phyloP scores from a whole-genome alignment of 2,329 filamentous ascomycete species.

The Emericellopsis cladophorae region DNA sequence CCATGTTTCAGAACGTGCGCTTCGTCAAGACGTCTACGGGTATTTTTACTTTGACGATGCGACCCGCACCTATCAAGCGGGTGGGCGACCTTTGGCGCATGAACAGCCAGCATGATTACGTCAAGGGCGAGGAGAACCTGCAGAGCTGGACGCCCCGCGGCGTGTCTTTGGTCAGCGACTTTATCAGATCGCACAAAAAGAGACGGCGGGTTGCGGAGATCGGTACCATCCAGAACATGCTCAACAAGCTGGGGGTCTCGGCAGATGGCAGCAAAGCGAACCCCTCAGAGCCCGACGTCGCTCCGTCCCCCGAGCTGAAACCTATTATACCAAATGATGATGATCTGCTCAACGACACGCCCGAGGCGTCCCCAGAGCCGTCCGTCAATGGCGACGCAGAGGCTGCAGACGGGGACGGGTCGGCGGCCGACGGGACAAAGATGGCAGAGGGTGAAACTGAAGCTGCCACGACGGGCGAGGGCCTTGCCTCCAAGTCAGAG shows the following conservation, averaged over 20 bases:
- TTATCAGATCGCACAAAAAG: slow-evolving; percentile 61
- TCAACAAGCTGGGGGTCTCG: slow-evolving; percentile 44
- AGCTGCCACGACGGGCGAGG: slow-evolving; percentile 1
- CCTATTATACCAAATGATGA: slow-evolving; percentile 38
- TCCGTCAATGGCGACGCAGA: slow-evolving; percentile 17
- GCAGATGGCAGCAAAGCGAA: slow-evolving; percentile 20
- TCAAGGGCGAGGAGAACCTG: slow-evolving; percentile 87
- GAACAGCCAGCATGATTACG: slow-evolving; percentile 88
- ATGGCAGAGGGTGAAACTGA: slow-evolving; percentile 13
- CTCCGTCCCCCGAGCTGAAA: slow-evolving; percentile 20
- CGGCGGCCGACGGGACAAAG: not conserved
- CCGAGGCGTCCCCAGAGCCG: slow-evolving; percentile 34
- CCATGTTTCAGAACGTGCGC: slow-evolving; percentile 72
- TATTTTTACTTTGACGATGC: slow-evolving; percentile 77
- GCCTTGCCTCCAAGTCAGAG: slow-evolving; percentile 16
- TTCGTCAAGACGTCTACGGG: slow-evolving; percentile 78
- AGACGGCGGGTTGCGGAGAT: slow-evolving; percentile 67
- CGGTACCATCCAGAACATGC: slow-evolving; percentile 55
- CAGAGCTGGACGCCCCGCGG: slow-evolving; percentile 79
- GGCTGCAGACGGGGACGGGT: slow-evolving; percentile 6
- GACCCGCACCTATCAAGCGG: slow-evolving; percentile 79
- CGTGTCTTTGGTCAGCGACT: slow-evolving; percentile 84
- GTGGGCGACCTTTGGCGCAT: slow-evolving; percentile 92
- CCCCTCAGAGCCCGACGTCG: slow-evolving; percentile 21
- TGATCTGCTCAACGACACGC: slow-evolving; percentile 45